A percentile compares a stretch with the other conserved stretches of the same genome.
Evolutionary conservation across 2,329 filamentous ascomycete species (phyloP).

Genomic region (Cercospora nicotianae): DNA sequence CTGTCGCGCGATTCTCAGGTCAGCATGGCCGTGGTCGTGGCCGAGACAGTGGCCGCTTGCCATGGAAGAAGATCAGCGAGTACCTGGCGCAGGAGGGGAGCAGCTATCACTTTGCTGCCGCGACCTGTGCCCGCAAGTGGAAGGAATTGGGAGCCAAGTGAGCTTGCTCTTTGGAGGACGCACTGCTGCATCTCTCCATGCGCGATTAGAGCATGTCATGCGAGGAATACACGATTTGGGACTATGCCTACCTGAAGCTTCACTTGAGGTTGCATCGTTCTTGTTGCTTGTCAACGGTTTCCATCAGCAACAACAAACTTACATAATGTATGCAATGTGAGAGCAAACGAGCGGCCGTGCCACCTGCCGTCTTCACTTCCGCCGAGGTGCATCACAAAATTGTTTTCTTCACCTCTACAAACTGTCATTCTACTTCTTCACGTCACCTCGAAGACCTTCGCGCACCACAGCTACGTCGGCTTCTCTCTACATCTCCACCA

Average conservation of each 20-base stretch:
- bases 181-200: not conserved
- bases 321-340: slow-evolving; percentile 1
- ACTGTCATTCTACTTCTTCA: not conserved
- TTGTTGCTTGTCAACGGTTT: not conserved
- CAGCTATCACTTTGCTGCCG: slow-evolving; percentile 60
- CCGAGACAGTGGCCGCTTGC: slow-evolving; percentile 39
- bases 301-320: not conserved
- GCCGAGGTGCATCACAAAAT: not conserved
- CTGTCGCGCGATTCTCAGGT: slow-evolving; percentile 24
- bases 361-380: not conserved
- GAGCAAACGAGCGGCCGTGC: not conserved
- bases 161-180: not conserved
- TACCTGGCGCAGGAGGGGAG: slow-evolving; percentile 55
- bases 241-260: not conserved
- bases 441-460: not conserved
- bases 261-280: not conserved
- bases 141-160: slow-evolving; percentile 42
- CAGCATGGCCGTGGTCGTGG: slow-evolving; percentile 1
- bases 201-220: not conserved
- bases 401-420: not conserved
- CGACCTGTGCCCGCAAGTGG: slow-evolving; percentile 65
- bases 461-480: not conserved
- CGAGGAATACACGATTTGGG: not conserved
- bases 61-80: slow-evolving; percentile 60
- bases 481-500: not conserved